Percentiles rank a stretch among this genome's conserved stretches.
These are phyloP conservation scores for Bipolaris oryzae DNA, from an alignment of 2,329 filamentous ascomycete species.

Conservation along the genomic window DNA sequence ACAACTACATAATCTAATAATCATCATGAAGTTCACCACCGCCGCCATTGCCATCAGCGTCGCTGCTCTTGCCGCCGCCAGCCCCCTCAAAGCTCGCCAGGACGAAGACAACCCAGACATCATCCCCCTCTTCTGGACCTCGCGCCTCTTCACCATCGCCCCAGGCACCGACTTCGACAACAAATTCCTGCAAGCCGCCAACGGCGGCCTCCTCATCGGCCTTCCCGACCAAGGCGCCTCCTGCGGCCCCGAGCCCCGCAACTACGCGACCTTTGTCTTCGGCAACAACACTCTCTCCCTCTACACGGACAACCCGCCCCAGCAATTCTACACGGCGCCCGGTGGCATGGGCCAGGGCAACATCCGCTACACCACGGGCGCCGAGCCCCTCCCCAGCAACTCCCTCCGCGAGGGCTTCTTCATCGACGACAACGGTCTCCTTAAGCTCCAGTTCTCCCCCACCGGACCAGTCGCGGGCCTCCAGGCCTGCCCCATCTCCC, in stretches of 20 bases:
- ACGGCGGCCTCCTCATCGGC: conserved; percentile 54
- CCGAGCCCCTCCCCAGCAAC: conserved; percentile 48
- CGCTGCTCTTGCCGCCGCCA: conserved; percentile 8
- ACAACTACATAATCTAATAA: conserved; percentile 11
- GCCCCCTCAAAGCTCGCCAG: conserved; percentile 11
- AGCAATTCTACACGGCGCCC: conserved; percentile 61
- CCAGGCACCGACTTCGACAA: conserved; percentile 58
- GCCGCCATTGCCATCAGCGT: not conserved
- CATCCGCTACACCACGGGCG: conserved; percentile 60
- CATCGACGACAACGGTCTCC: conserved; percentile 52
- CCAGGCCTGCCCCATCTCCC: conserved; percentile 58
- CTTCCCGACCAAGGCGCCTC: conserved; percentile 53
- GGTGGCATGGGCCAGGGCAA: conserved; percentile 65
- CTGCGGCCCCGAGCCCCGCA: conserved; percentile 49
- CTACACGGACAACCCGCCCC: conserved; percentile 53
- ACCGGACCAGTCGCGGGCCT: conserved; percentile 48
- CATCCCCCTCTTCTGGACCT: conserved; percentile 51
- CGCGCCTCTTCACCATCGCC: conserved; percentile 57
- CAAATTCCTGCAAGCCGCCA: conserved; percentile 53
- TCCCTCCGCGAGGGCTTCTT: conserved; percentile 57
- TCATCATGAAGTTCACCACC: conserved; percentile 12
- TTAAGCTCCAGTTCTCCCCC: conserved; percentile 50
- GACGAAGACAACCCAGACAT: no score
- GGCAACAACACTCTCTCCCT: conserved; percentile 54
- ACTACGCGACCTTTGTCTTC: conserved; percentile 60